phyloP scores from a whole-genome alignment of 768 basidiomycete genomes.

The Trametes maxima region DNA sequence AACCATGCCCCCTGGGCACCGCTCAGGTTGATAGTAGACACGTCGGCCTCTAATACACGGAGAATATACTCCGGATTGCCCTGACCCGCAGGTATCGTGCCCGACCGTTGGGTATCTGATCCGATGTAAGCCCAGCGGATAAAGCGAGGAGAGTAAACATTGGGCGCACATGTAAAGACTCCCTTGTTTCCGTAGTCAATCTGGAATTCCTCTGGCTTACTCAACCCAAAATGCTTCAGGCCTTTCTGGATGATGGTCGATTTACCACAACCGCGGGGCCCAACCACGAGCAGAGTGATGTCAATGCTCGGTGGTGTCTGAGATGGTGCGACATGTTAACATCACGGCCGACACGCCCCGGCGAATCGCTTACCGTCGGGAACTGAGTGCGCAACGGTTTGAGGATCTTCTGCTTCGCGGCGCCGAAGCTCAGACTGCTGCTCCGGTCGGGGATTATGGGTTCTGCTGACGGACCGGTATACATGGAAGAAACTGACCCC shows the following conservation, averaged over 20 bases:
- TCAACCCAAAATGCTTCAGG: slow-evolving; percentile 59
- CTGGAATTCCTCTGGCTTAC: slow-evolving; percentile 30
- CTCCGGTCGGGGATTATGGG: slow-evolving; percentile 30
- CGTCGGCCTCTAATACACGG: slow-evolving; percentile 37
- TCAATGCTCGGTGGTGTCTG: slow-evolving; percentile 24
- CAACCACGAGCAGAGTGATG: slow-evolving; percentile 77
- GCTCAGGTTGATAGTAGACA: slow-evolving; percentile 35
- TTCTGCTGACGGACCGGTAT: slow-evolving; percentile 16
- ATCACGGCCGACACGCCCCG: background rate
- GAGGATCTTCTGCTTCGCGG: slow-evolving; percentile 26
- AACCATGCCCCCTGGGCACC: slow-evolving; percentile 15
- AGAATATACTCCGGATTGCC: slow-evolving; percentile 24
- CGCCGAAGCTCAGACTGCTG: slow-evolving; percentile 29
- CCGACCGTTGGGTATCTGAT: slow-evolving; percentile 47
- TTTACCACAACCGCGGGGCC: slow-evolving; percentile 81
- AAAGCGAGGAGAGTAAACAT: slow-evolving; percentile 25
- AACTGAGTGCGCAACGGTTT: slow-evolving; percentile 32
- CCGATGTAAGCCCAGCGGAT: slow-evolving; percentile 33
- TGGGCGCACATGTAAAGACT: slow-evolving; percentile 31
- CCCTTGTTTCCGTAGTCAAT: slow-evolving; percentile 19
- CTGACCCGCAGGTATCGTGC: slow-evolving; percentile 27
- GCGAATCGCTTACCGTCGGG: slow-evolving; percentile 23
- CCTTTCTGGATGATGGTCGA: slow-evolving; percentile 80
- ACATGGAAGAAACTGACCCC: slow-evolving; percentile 28
- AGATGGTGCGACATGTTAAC: background rate